Conservation (phyloP, 345 rosid species). For the Gossypium australe region DNA sequence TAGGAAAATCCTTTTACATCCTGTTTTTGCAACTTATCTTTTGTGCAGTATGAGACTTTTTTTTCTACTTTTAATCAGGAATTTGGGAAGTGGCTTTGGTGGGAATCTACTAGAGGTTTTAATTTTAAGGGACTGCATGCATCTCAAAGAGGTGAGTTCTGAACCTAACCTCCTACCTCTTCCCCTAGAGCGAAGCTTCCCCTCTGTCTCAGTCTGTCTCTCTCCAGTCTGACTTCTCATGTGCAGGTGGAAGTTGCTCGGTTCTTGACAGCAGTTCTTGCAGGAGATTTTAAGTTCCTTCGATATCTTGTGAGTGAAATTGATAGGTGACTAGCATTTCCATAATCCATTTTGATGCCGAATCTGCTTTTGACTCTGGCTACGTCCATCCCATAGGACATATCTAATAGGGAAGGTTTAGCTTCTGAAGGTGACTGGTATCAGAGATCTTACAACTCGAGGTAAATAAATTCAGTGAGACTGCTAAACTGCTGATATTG, state of each 20-base stretch:
- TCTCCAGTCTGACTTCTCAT: background rate
- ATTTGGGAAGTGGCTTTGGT: constrained; percentile 49
- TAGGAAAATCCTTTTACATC: background rate
- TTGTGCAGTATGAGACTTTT: background rate
- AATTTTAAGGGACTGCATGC: constrained; percentile 72
- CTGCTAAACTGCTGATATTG: constrained; percentile 4
- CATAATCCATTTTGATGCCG: background rate
- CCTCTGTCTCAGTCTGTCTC: background rate
- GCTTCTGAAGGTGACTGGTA: constrained; percentile 55
- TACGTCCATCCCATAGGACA: constrained; percentile 39
- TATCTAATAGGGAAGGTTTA: constrained; percentile 74
- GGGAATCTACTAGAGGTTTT: constrained; percentile 60
- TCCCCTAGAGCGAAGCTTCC: background rate
- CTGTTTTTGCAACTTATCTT: background rate
- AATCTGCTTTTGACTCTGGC: constrained; percentile 17
- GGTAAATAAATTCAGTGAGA: constrained; percentile 30
- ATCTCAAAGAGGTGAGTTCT: constrained; percentile 60
- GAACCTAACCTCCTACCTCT: background rate
- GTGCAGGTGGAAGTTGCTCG: constrained; percentile 68
- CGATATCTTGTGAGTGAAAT: constrained; percentile 54
- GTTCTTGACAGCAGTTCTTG: constrained; percentile 48
- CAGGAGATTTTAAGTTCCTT: constrained; percentile 67
- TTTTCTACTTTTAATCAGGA: constrained; percentile 29
- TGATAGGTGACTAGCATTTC: constrained; percentile 11
- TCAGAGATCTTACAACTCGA: constrained; percentile 43